A percentile compares a stretch with the other conserved stretches of the same genome.
phyloP scores from a whole-genome alignment of 495 filamentous ascomycete species.

The Daldinia vernicosa region DNA sequence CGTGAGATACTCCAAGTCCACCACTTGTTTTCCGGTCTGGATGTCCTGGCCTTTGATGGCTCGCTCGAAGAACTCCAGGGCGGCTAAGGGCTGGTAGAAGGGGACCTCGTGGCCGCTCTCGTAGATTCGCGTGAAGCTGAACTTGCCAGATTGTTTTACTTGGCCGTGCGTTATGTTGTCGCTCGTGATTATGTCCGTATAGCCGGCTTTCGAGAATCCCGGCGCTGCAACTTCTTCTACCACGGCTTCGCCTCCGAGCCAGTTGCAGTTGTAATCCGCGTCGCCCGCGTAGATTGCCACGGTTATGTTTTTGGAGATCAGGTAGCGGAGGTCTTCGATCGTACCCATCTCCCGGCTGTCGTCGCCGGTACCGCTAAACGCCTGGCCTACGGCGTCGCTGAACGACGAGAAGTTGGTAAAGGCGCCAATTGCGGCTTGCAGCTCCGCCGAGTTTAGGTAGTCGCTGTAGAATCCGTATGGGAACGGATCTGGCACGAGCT shows the following conservation, averaged over 20 bases:
- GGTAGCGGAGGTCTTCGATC: constrained; percentile 57
- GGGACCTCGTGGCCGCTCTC: constrained; percentile 74
- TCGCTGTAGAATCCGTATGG: constrained; percentile 65
- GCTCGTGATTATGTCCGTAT: constrained; percentile 62
- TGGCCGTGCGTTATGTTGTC: constrained; percentile 69
- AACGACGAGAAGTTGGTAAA: constrained; percentile 64
- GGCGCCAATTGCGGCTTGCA: constrained; percentile 68
- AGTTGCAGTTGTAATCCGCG: constrained; percentile 72
- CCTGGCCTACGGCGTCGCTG: constrained; percentile 56
- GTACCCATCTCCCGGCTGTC: constrained; percentile 63
- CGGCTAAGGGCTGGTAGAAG: constrained; percentile 72
- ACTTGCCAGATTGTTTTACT: constrained; percentile 68
- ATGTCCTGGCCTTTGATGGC: constrained; percentile 65
- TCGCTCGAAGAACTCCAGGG: constrained; percentile 68
- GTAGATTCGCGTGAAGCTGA: constrained; percentile 71
- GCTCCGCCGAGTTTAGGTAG: constrained; percentile 66
- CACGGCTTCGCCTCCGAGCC: constrained; percentile 65
- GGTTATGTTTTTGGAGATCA: constrained; percentile 62
- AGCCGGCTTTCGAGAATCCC: constrained; percentile 61
- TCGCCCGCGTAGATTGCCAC: constrained; percentile 68
- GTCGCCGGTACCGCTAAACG: constrained; percentile 65
- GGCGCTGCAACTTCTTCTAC: constrained; percentile 56
- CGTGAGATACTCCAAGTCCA: constrained; percentile 55
- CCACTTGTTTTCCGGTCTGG: constrained; percentile 61
- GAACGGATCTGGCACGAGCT: constrained; percentile 66